Base-by-base conservation (phyloP, 2,329 filamentous ascomycete genomes). In the Scedosporium aurantiacum region DNA sequence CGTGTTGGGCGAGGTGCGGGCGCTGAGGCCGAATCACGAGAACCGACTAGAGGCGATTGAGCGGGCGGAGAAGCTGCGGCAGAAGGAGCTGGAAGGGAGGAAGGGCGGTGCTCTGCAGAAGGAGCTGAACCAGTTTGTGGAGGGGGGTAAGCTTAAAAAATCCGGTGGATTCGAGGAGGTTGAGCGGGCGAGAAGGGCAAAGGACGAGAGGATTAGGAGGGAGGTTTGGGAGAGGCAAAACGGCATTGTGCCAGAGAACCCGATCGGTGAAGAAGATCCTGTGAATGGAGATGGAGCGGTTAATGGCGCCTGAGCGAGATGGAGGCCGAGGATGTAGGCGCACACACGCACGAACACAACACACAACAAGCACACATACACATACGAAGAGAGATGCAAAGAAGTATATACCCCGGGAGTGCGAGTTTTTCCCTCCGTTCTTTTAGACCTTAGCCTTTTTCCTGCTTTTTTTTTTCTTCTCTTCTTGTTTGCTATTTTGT, bases 141-240 rank as follows among this genome's bases (percentile, higher is more conserved):
- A 89, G 65, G 90, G 96, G 69, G 91, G 91, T 62, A 94, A 89
- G 73, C 78, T 99, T 66, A 97, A 96, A 82, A 97, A 97, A 81
- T 92, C 89, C 14, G 94, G 94, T 47, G 94, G 94, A 0, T 87
- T 96, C 58, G 94, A 97, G 72, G 94, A 99, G 75, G 88, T 92
- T 0, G 94, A 99, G 75, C 82, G 94, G 60, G 79, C 90, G 55
- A 82, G 94, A 58, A 88, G 87, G 70, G 83, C 86, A 41, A 96
- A 93, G 72, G 94, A 99, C 68, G 94, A 97, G 63, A 82, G 84
- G 67, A 91, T 91, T 63, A 81, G 92, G 62, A 87, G 84, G 68
- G 92, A 97, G 72, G 89, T 87, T 12, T 88, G 85, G 85, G 84
- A 87, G 67, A 75, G 83, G 50, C 79, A 82, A 76, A 87, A 87